phyloP scores from a whole-genome alignment of 352 stramenopile species.

The Globisporangium takayamanum region DNA sequence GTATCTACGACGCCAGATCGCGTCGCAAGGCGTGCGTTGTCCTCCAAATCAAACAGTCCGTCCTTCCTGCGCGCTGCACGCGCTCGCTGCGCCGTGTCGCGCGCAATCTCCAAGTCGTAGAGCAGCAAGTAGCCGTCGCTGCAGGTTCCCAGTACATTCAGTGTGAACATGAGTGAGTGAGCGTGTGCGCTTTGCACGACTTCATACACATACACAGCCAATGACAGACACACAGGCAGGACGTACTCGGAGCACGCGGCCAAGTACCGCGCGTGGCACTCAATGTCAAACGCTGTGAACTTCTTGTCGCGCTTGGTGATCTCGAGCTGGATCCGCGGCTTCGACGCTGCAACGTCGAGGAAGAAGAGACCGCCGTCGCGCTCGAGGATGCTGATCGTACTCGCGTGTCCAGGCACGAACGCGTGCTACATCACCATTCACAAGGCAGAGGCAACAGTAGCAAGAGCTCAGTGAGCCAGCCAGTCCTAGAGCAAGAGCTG shows the following conservation, averaged over 20 bases:
- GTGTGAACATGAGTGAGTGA: neutral
- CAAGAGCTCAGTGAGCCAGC: neutral
- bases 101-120: constrained; percentile 75
- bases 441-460: neutral
- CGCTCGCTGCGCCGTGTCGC: constrained; percentile 41
- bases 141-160: neutral
- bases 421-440: constrained; percentile 30
- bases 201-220: neutral
- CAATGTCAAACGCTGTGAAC: constrained; percentile 63
- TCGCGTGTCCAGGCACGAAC: constrained; percentile 53
- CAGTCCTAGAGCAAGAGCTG: neutral
- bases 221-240: neutral
- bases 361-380: constrained; percentile 69
- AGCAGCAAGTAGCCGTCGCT: constrained; percentile 76
- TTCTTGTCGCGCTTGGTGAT: constrained; percentile 46
- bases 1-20: constrained; percentile 27
- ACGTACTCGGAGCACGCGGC: constrained; percentile 56
- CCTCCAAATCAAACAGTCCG: constrained; percentile 35
- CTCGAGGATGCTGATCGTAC: constrained; percentile 59
- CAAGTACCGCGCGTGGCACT: constrained; percentile 64
- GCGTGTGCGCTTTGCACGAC: neutral
- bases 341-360: constrained; percentile 55
- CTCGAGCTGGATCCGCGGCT: constrained; percentile 69
- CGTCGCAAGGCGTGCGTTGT: constrained; percentile 28
- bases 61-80: constrained; percentile 32